Base-by-base conservation (phyloP, 2,329 filamentous ascomycete species). In the Diaporthe helianthi region DNA sequence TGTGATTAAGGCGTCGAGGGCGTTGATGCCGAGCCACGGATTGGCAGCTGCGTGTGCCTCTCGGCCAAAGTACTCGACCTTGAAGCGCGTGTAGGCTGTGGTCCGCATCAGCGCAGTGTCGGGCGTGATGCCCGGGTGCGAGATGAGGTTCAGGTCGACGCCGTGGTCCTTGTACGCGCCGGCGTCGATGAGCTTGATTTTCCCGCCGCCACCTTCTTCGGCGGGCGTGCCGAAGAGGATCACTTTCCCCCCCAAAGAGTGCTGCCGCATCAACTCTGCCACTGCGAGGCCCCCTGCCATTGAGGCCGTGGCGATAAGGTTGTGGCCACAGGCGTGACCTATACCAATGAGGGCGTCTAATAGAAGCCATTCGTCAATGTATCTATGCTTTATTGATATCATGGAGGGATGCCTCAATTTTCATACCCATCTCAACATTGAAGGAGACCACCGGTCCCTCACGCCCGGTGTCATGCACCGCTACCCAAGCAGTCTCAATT, bases 1-100 rank as follows among this genome's bases (percentile, higher is more conserved):
- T 0, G 81, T 79, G 2, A 89, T 79, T 26, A 87, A 74, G 0
- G 86, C 87, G 72, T 90, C 87, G 0, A 89, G 81, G 0, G 87
- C 87, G 73, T 90, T 89, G 72, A 86, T 81, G 0, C 87, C 87
- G 6, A 86, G 80, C 86, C 86, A 89, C 0, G 87, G 87, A n/a
- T 80, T 83, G 3, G 83, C 83, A 0, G 84, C 86, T 0, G 86
- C 87, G 72, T 89, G 87, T 0, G 87, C 86, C 67, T 83, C 84
- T 63, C 81, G 82, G 1, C 87, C 88, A 1, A 82, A 81, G 71
- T 86, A 89, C 19, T 84, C 83, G 0, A 84, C 85, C 24, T 80
- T 81, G 71, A 88, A 81, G 51, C 80, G 78, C 5, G 78, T 74
- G 72, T 84, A 87, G 6, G 86, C 86, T 4, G 84, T 82, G 0